phyloP scores from a whole-genome alignment of 352 stramenopile genomes.

The Pythium dissotocum region DNA sequence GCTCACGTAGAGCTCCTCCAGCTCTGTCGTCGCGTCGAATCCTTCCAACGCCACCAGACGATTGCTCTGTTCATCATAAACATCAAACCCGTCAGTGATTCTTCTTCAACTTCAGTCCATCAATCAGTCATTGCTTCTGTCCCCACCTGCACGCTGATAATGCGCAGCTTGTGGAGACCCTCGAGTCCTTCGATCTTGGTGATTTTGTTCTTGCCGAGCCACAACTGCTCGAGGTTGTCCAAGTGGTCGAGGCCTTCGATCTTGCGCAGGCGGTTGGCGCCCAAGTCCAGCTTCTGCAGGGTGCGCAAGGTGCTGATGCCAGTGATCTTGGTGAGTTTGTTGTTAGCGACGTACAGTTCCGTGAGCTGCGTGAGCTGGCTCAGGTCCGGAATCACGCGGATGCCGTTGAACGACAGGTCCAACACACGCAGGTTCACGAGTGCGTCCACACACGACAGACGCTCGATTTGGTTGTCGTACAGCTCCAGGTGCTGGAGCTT shows the following conservation, averaged over 20 bases:
- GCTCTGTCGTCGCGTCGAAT: conserved; percentile 75
- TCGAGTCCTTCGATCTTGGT: conserved; percentile 88
- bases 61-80: conserved; percentile 87
- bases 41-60: conserved; percentile 92
- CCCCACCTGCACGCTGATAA: conserved; percentile 73
- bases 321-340: conserved; percentile 96
- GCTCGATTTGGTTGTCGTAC: conserved; percentile 97
- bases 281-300: conserved; percentile 95
- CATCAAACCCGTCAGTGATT: background rate
- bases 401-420: conserved; percentile 97
- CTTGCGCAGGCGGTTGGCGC: conserved; percentile 93
- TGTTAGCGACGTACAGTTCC: conserved; percentile 95
- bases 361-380: conserved; percentile 83
- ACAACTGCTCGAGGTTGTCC: conserved; percentile 93
- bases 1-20: conserved; percentile 98
- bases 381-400: conserved; percentile 88
- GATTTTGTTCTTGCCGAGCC: conserved; percentile 99
- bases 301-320: conserved; percentile 83
- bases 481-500: conserved; percentile 94
- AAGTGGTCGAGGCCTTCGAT: conserved; percentile 93
- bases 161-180: conserved; percentile 86
- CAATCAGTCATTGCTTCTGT: background rate
- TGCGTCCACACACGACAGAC: conserved; percentile 62
- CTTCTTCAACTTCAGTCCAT: no score
- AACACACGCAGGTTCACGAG: conserved; percentile 82